Evolutionary conservation across 139 green algal genomes (phyloP), one percentile per base, ranked within the genome.

Genomic region (Choricystis sp.): DNA sequence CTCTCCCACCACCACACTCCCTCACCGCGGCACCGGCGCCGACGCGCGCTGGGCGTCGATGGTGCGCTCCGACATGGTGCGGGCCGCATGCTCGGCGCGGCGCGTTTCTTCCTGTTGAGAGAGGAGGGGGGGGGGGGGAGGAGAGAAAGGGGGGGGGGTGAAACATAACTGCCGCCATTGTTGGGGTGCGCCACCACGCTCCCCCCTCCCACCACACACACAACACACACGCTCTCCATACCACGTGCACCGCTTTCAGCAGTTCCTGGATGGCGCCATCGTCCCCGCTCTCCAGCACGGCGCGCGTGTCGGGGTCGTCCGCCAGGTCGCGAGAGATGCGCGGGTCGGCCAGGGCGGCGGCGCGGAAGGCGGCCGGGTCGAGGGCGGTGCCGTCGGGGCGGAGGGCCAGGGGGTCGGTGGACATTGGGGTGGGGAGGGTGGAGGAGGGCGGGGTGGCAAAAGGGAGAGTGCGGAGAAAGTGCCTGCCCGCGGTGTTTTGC

Each of bases 1-100:
- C 40, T 52, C 40, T 52, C 40, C n/a, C 40, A 52, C 40, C 23
- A 19, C 40, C 40, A 9, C 40, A 52, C 16, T n/a, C n/a, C 40
- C 40, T 52, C 9, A 75, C 72, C 77, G 69, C 1, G 79, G 80
- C 22, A 90, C 83, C 26, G 79, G 81, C 2, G 81, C 85, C 26
- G 76, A 85, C 1, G 81, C 85, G 14, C 87, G 66, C 71, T 94
- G 87, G 2, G 87, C 87, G 63, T 95, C 87, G 24, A 92, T 91
- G n/a, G 69, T 90, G 16, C 87, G 72, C 69, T 95, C 86, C 0
- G 80, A 64, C 74, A 87, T 77, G 16, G 20, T 59, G 40, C 59
- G 40, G 0, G 40, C 22, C 59, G 59, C 48, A 29, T 30, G 19
- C 57, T 59, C 56, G 4, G 29, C 0, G 4, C 20, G 23, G 21